Conservation (phyloP, 805 yeast species). For the Isabelozyma rhagii region DNA sequence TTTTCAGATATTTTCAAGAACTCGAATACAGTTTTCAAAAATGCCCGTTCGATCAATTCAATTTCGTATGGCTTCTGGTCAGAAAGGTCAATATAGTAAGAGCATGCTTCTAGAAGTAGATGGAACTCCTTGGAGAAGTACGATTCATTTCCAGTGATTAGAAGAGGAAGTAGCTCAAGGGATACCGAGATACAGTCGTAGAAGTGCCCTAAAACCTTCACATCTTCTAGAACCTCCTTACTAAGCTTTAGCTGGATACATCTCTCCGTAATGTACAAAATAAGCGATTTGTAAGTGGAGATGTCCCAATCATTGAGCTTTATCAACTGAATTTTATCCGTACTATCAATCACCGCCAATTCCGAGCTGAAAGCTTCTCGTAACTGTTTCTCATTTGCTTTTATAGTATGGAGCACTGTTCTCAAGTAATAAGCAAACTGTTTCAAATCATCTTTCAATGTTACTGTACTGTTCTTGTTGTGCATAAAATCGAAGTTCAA, state of each 20-base stretch:
- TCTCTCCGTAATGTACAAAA: slow-evolving; percentile 43
- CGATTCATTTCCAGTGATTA: slow-evolving; percentile 57
- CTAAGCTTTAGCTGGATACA: slow-evolving; percentile 36
- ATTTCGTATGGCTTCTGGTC: slow-evolving; percentile 10
- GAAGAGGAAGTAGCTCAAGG: slow-evolving; percentile 37
- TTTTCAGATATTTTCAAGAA: slow-evolving; percentile 29
- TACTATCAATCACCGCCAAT: slow-evolving; percentile 52
- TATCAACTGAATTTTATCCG: slow-evolving; percentile 38
- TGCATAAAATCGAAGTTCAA: slow-evolving; percentile 37
- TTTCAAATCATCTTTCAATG: slow-evolving; percentile 56
- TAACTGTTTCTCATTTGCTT: slow-evolving; percentile 40
- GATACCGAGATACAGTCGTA: slow-evolving; percentile 32
- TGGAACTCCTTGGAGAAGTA: slow-evolving; percentile 47
- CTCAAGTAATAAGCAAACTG: slow-evolving; percentile 61
- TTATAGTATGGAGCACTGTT: slow-evolving; percentile 50
- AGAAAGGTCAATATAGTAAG: slow-evolving; percentile 14
- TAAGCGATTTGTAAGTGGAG: slow-evolving; percentile 61
- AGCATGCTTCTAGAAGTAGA: slow-evolving; percentile 34
- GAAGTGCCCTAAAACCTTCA: slow-evolving; percentile 12
- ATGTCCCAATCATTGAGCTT: slow-evolving; percentile 44
- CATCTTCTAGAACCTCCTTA: slow-evolving; percentile 16
- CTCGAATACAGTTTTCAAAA: slow-evolving; percentile 24
- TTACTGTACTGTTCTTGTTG: slow-evolving; percentile 19
- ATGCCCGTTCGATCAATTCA: slow-evolving; percentile 26
- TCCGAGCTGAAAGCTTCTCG: slow-evolving; percentile 54